A percentile compares a stretch with the other conserved stretches of the same genome.
phyloP scores from a whole-genome alignment of 1,284 basidiomycete genomes.

The Naganishia sp. region DNA sequence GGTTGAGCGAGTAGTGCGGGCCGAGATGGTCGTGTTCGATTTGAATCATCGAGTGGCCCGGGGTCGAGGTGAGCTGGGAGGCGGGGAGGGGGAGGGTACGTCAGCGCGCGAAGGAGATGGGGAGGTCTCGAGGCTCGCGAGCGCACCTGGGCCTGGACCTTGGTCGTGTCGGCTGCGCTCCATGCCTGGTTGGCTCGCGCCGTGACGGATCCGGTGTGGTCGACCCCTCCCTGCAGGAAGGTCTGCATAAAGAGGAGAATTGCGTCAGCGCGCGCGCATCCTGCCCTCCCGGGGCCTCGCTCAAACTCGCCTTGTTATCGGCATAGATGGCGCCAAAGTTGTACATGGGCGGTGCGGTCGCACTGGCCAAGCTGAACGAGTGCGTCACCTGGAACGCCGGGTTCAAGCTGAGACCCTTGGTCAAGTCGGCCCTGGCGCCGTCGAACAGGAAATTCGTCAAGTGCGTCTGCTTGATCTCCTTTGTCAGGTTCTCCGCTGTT shows the following conservation, averaged over 20 bases:
- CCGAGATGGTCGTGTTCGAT: slow-evolving; percentile 94
- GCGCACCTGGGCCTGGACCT: slow-evolving; percentile 83
- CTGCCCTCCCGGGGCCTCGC: neutral
- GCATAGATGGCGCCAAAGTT: slow-evolving; percentile 94
- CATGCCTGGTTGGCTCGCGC: slow-evolving; percentile 89
- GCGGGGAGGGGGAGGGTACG: slow-evolving; percentile 29
- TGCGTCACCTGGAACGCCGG: slow-evolving; percentile 98
- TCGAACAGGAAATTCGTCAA: slow-evolving; percentile 95
- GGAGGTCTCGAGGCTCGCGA: neutral
- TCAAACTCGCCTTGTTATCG: slow-evolving; percentile 67
- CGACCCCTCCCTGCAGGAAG: slow-evolving; percentile 90
- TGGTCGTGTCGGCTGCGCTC: slow-evolving; percentile 76
- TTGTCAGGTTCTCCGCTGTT: slow-evolving; percentile 82
- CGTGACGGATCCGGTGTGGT: slow-evolving; percentile 88
- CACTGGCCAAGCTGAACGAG: slow-evolving; percentile 68
- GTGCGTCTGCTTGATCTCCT: slow-evolving; percentile 86
- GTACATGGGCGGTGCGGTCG: slow-evolving; percentile 74
- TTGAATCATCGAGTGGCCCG: slow-evolving; percentile 84
- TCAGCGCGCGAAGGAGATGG: neutral
- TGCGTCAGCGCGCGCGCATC: neutral
- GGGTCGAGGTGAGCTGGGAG: slow-evolving; percentile 50
- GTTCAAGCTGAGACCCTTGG: slow-evolving; percentile 88
- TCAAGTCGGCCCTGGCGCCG: slow-evolving; percentile 91
- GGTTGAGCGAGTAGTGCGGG: slow-evolving; percentile 80
- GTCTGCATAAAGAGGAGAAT: slow-evolving; percentile 58